Percentiles rank a stretch among this genome's conserved stretches.
Evolutionary conservation across 1,139 yeast genomes (phyloP).

Genomic region (Lodderomyces theae): DNA sequence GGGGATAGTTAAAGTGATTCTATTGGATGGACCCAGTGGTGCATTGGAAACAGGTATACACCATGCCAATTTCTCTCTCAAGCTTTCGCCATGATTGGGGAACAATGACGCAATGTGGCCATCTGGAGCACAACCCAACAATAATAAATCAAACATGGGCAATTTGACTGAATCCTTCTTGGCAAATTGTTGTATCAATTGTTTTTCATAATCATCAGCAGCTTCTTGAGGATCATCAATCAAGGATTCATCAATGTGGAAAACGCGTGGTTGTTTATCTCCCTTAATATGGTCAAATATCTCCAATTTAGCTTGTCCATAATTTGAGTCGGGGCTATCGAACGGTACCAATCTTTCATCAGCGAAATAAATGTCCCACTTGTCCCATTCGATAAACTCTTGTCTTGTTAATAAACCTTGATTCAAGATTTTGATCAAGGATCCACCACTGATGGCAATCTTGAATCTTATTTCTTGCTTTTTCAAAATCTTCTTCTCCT

Average conservation of each 20-base stretch:
- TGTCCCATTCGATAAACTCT: slow-evolving; percentile 79
- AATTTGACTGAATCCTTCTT: slow-evolving; percentile 91
- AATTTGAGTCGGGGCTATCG: slow-evolving; percentile 78
- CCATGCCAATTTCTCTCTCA: slow-evolving; percentile 94
- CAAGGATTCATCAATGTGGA: slow-evolving; percentile 75
- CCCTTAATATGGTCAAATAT: slow-evolving; percentile 66
- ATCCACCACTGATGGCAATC: slow-evolving; percentile 91
- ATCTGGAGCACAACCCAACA: slow-evolving; percentile 97
- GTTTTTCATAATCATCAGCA: slow-evolving; percentile 89
- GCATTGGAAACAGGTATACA: slow-evolving; percentile 91
- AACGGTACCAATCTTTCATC: slow-evolving; percentile 95
- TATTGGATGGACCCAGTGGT: slow-evolving; percentile 82
- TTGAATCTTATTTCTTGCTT: slow-evolving; percentile 68
- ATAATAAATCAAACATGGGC: slow-evolving; percentile 87
- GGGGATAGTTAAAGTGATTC: slow-evolving; percentile 91
- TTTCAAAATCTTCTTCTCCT: slow-evolving; percentile 44
- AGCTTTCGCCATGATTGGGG: slow-evolving; percentile 81
- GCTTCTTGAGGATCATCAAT: slow-evolving; percentile 88
- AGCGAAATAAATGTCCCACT: slow-evolving; percentile 96
- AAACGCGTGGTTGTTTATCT: slow-evolving; percentile 63
- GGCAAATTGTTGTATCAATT: slow-evolving; percentile 86
- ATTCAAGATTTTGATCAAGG: slow-evolving; percentile 77
- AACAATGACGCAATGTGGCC: slow-evolving; percentile 96
- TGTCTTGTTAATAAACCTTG: slow-evolving; percentile 75
- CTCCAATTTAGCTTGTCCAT: slow-evolving; percentile 81